Conservation (phyloP, 2,329 filamentous ascomycete genomes). For the Aurifilum marmelostoma region DNA sequence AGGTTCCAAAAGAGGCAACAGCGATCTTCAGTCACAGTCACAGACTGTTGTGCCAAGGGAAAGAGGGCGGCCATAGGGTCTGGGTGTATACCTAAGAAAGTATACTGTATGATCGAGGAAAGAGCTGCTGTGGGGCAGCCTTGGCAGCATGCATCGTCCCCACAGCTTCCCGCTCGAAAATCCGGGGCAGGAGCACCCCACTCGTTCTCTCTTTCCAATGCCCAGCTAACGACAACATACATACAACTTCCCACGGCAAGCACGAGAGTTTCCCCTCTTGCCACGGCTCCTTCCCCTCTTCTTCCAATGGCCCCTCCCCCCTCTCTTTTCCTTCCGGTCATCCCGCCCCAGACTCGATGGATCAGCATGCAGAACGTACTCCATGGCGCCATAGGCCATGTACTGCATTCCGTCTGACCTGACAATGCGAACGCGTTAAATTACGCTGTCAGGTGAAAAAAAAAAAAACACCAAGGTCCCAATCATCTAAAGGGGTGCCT, state of each 20-base stretch:
- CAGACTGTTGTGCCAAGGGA: too few species aligned
- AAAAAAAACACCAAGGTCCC: not conserved
- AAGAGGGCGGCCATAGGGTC: too few species aligned
- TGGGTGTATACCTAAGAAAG: too few species aligned
- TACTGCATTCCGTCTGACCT: too few species aligned
- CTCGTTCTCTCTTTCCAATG: not conserved
- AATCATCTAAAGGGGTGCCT: too few species aligned
- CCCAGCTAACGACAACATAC: not conserved
- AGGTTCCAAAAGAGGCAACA: not conserved
- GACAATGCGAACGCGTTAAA: not conserved
- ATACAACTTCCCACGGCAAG: not conserved
- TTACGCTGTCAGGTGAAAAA: not conserved
- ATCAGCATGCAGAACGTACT: too few species aligned
- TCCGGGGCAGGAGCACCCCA: not conserved
- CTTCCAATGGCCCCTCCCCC: too few species aligned
- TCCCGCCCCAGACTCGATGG: too few species aligned
- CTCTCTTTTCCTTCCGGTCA: too few species aligned
- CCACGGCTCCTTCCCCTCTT: too few species aligned
- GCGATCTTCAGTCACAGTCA: too few species aligned
- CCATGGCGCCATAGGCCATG: too few species aligned
- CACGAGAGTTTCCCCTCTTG: not conserved
- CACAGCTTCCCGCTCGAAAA: not conserved
- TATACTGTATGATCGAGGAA: not conserved
- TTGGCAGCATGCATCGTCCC: not conserved
- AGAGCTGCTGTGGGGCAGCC: not conserved